Base-by-base conservation (phyloP, 2,329 filamentous ascomycete genomes). In the Ascochyta koolunga region DNA sequence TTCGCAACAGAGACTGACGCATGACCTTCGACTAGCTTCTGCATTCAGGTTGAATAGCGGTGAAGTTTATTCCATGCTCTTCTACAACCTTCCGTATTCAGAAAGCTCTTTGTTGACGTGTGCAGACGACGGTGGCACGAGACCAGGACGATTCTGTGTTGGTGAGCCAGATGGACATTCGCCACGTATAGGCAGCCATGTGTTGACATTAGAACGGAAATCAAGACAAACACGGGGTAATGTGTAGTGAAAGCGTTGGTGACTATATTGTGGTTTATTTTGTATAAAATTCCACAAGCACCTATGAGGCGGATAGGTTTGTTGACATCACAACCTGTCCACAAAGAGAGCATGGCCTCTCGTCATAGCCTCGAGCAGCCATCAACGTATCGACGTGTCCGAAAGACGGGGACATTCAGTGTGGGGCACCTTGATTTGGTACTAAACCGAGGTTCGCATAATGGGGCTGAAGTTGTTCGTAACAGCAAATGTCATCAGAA, bases 101-200 rank as follows among this genome's bases (percentile, higher is more conserved):
- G 45, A 18, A 13, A 37, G 35, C 24, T 36, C 10, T 22, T 31
- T 9, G n/a, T 32, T 5, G 18, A 46, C 18, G 22, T 25, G 11
- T 41, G 45, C 51, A 25, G 22, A 21, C 24, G 11, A 4, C 18
- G 10, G 36, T 49, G 29, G 35, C 40, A 54, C 45, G 18, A 37
- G 41, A 21, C 36, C 36, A 40, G 41, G 35, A n/a, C 22, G 24
- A 41, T 9, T 18, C 31, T 45, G 40, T 36, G 33, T 41, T 29
- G 21, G 24, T 37, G 27, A 50, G 27, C 19, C 36, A 29, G 27
- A 41, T 46, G 36, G 36, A 50, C 37, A 37, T 54, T 46, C 36
- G 45, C 51, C 51, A 54, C 45, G 46, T 50, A 38, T 32, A 54
- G 45, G 45, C 41, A 37, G 35, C 51, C 24, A 21, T 21, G 19